Evolutionary conservation across 2,329 filamentous ascomycete genomes (phyloP), one percentile per base, ranked within the genome.

Genomic region (Corynespora cassiicola): DNA sequence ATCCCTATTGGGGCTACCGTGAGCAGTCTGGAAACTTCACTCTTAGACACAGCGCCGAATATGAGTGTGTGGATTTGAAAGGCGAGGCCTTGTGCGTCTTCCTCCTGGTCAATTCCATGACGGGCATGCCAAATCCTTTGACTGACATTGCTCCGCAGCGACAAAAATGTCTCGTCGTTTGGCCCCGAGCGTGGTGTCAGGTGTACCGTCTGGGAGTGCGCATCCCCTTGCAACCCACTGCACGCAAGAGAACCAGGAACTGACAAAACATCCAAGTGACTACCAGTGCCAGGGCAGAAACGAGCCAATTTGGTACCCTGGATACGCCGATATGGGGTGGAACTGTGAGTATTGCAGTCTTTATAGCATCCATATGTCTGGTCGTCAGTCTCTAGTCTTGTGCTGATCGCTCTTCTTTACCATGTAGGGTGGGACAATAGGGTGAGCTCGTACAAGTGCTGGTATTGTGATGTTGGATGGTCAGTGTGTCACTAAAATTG

Each of bases 241-340:
- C n/a, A n/a, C n/a, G n/a, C n/a, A n/a, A n/a, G n/a, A n/a, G n/a
- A n/a, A n/a, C n/a, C n/a, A n/a, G n/a, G n/a, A 27, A 24, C 28
- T 21, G 30, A 18, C 18, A 17, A 6, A n/a, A 5, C 9, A 35
- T 27, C 14, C 5, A 12, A 36, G 33, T 23, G 23, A 28, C 3
- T 20, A 36, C 17, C 6, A 20, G 10, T 36, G 33, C 23, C 20
- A 16, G 5, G 33, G 33, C 9, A n/a, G 15, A 4, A 27, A 26
- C 11, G 23, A 19, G 23, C 14, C 23, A 12, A 36, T 36, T 21
- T 36, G 22, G 23, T 28, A 36, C 25, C 17, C 33, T 4, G 33
- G 33, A 12, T 36, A 36, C 14, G 23, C 22, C 7, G 25, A 28
- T 15, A 36, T 36, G 33, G 33, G 25, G 7, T 36, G 33, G 33